A percentile compares a stretch with the other conserved stretches of the same genome.
Evolutionary conservation across 2,329 filamentous ascomycete genomes (phyloP).

Genomic region (Penicillium sp.): DNA sequence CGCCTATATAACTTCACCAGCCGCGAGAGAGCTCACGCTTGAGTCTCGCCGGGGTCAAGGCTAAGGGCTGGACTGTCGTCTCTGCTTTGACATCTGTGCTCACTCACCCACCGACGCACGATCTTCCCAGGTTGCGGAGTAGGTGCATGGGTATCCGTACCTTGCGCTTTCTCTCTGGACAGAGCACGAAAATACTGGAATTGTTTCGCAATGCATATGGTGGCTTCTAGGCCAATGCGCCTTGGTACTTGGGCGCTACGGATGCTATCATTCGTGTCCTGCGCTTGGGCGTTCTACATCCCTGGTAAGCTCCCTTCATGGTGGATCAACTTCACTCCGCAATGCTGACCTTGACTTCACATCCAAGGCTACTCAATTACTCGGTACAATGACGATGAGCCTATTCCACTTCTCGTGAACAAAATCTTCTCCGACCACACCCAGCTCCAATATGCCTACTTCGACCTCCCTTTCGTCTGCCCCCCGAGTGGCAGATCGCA

Average conservation of each 20-base stretch:
- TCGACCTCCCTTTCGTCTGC: slow-evolving; percentile 82
- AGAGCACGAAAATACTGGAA: slow-evolving; percentile 4
- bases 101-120: neutral
- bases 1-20: slow-evolving; percentile 7
- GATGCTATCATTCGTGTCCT: slow-evolving; percentile 38
- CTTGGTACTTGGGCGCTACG: slow-evolving; percentile 24
- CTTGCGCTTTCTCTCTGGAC: slow-evolving; percentile 10
- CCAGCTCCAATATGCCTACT: slow-evolving; percentile 88
- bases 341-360: slow-evolving; percentile 11
- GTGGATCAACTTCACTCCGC: neutral
- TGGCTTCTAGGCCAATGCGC: slow-evolving; percentile 12
- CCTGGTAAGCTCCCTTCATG: slow-evolving; percentile 59
- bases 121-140: neutral
- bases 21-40: neutral
- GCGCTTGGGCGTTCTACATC: slow-evolving; percentile 73
- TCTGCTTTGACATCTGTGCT: neutral
- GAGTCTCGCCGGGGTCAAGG: neutral
- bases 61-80: neutral
- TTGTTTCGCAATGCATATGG: slow-evolving; percentile 15
- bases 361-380: slow-evolving; percentile 74
- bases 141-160: slow-evolving; percentile 13
- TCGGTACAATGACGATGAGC: slow-evolving; percentile 71
- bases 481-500: slow-evolving; percentile 68
- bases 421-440: slow-evolving; percentile 89
- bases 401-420: slow-evolving; percentile 82